These are phyloP conservation scores for Colletotrichum tropicicola DNA, from an alignment of 2,329 filamentous ascomycete species.

Conservation along the genomic window DNA sequence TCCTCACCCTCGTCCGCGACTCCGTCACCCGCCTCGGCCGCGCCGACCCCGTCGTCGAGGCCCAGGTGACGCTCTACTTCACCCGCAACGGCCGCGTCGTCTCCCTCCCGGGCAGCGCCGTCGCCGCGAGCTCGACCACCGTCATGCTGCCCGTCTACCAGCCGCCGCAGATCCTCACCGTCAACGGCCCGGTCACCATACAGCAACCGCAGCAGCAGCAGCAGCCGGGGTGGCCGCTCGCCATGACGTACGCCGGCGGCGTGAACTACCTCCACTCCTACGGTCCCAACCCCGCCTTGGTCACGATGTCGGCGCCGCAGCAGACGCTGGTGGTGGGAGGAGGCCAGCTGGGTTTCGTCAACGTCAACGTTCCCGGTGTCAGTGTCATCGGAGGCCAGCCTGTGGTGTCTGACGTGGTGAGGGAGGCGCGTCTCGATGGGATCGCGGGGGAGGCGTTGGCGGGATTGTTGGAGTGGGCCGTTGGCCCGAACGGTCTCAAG, in stretches of 20 bases:
- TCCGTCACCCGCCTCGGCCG: slow-evolving; percentile 6
- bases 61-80: slow-evolving; percentile 20
- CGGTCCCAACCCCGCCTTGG: background rate
- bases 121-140: too few species aligned
- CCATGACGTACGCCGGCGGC: slow-evolving; percentile 9
- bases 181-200: background rate
- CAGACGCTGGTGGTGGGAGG: background rate
- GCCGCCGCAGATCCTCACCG: background rate
- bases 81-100: slow-evolving; percentile 9
- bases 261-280: slow-evolving; percentile 19
- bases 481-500: slow-evolving; percentile 13
- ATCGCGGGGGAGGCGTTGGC: background rate
- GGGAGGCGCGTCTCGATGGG: background rate
- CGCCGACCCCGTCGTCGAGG: slow-evolving; percentile 17
- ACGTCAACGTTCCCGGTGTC: background rate
- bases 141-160: background rate
- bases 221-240: background rate
- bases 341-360: background rate
- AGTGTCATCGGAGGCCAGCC: background rate
- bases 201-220: background rate
- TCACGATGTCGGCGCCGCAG: background rate
- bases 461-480: slow-evolving; percentile 11
- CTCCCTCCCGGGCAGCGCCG: background rate
- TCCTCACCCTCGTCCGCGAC: slow-evolving; percentile 10
- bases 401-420: slow-evolving; percentile 11